A percentile compares a stretch with the other conserved stretches of the same genome.
Evolutionary conservation across 2,329 filamentous ascomycete genomes (phyloP).

Genomic region (Microsporum ferrugineum): DNA sequence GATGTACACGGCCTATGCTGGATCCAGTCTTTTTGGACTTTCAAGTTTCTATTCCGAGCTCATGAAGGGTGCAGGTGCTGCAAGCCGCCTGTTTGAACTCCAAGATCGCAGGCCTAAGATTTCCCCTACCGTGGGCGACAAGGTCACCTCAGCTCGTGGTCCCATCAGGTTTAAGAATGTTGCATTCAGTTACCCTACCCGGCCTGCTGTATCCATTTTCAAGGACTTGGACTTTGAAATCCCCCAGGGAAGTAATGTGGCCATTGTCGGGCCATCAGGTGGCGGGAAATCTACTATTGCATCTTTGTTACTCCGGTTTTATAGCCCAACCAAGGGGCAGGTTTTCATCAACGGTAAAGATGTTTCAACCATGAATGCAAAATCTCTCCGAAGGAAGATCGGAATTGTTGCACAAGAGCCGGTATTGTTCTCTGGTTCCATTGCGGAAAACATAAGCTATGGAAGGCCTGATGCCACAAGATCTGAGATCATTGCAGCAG

Average conservation of each 20-base stretch:
- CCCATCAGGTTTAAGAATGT: constrained; percentile 81
- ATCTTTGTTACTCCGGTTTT: constrained; percentile 83
- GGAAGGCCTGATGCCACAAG: constrained; percentile 68
- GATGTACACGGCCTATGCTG: constrained; percentile 89
- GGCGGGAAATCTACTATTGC: constrained; percentile 95
- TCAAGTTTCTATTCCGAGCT: constrained; percentile 96
- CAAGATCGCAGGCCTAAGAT: constrained; percentile 83
- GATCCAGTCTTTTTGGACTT: constrained; percentile 81
- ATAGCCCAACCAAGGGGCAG: constrained; percentile 63
- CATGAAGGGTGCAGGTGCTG: constrained; percentile 97
- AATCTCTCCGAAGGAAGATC: constrained; percentile 82
- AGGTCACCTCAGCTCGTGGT: constrained; percentile 73
- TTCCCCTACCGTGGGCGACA: constrained; percentile 68
- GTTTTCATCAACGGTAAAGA: constrained; percentile 79
- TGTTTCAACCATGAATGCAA: constrained; percentile 77
- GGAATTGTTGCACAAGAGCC: constrained; percentile 94
- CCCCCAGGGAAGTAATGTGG: constrained; percentile 84
- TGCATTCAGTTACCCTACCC: constrained; percentile 81
- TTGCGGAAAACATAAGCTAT: constrained; percentile 81
- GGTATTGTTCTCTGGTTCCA: constrained; percentile 70
- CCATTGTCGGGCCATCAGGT: constrained; percentile 89
- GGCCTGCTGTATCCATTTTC: constrained; percentile 86
- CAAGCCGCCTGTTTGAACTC: constrained; percentile 89
- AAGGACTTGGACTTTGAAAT: constrained; percentile 81
- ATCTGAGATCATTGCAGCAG: constrained; percentile 72